Evolutionary conservation across 2,329 filamentous ascomycete species (phyloP), one percentile per base, ranked within the genome.

Genomic region (Thielaviopsis populi): DNA sequence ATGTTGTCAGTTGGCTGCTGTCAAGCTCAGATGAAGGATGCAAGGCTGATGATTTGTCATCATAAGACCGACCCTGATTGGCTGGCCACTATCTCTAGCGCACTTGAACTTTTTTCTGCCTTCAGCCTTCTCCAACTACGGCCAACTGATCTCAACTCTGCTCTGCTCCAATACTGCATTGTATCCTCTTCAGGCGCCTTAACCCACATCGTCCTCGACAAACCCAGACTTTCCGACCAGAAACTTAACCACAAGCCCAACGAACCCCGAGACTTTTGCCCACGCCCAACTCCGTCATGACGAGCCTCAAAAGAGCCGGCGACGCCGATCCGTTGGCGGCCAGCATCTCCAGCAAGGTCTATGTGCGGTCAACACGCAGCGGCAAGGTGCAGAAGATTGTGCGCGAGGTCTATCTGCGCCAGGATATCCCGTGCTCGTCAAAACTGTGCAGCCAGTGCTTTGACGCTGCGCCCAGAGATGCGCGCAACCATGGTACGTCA

Each of bases 311-410:
- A 72, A 74, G 84, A 71, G 77, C 78, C 8, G 72, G 78, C 56
- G 78, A 77, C 30, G 73, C 76, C 30, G 81, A 83, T 63, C 75
- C 80, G 11, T 73, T 78, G 66, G 80, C 85, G 37, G 79, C 86
- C 58, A 95, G 88, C 72, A 87, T 97, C 68, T 92, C 91, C 40
- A 96, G 88, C 82, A 99, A 97, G 77, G 85, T 95, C 70, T 99
- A 95, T 72, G 89, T 99, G 68, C 84, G 94, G 66, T 96, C 94
- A 30, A 95, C 92, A 59, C 91, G 89, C 75, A 94, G 85, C 74
- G 94, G 94, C 75, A 96, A 96, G 78, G 92, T 97, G 66, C 94
- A 97, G 75, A 99, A 99, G 80, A 95, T 99, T 71, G 94, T 99
- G 69, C 85, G 91, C 71, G 94, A 99, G 78, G 82, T 97, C 68